A percentile compares a stretch with the other conserved stretches of the same genome.
phyloP scores from a whole-genome alignment of 495 filamentous ascomycete genomes.

The Aspergillus bertholletiae region DNA sequence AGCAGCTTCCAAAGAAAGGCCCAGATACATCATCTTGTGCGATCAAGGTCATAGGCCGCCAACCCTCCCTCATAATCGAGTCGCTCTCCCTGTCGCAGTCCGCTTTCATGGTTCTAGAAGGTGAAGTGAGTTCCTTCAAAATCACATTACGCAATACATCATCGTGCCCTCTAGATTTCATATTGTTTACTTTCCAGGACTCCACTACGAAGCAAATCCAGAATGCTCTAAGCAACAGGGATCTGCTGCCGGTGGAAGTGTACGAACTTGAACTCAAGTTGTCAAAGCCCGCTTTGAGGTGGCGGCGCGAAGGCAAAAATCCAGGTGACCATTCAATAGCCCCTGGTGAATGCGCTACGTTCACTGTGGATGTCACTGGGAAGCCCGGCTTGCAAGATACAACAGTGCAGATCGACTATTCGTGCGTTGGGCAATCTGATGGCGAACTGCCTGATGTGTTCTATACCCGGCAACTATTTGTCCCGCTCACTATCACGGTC shows the following conservation, averaged over 20 bases:
- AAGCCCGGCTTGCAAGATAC: conserved; percentile 81
- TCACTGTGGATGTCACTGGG: conserved; percentile 81
- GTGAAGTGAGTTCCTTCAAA: conserved; percentile 72
- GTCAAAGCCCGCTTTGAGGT: conserved; percentile 68
- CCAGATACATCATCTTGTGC: conserved; percentile 33
- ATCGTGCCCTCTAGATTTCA: conserved; percentile 70
- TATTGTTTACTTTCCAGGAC: conserved; percentile 85
- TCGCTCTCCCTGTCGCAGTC: conserved; percentile 77
- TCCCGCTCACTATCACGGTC: conserved; percentile 84
- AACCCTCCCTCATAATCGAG: conserved; percentile 73
- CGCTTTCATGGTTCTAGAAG: conserved; percentile 87
- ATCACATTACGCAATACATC: conserved; percentile 81
- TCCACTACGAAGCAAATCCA: conserved; percentile 77
- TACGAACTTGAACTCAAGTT: conserved; percentile 82
- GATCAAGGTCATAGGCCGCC: conserved; percentile 69
- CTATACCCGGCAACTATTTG: conserved; percentile 77
- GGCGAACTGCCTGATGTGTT: conserved; percentile 67
- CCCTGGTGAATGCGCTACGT: conserved; percentile 64
- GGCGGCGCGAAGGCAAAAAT: conserved; percentile 51
- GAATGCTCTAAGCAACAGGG: conserved; percentile 67
- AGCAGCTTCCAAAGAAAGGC: conserved; percentile 31
- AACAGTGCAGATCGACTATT: conserved; percentile 81
- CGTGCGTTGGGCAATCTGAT: conserved; percentile 59
- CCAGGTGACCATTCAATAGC: conserved; percentile 53
- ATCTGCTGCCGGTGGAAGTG: conserved; percentile 70